These are phyloP conservation scores for Skeletonema tropicum DNA, from an alignment of 108 stramenopile genomes.

Conservation along the genomic window DNA sequence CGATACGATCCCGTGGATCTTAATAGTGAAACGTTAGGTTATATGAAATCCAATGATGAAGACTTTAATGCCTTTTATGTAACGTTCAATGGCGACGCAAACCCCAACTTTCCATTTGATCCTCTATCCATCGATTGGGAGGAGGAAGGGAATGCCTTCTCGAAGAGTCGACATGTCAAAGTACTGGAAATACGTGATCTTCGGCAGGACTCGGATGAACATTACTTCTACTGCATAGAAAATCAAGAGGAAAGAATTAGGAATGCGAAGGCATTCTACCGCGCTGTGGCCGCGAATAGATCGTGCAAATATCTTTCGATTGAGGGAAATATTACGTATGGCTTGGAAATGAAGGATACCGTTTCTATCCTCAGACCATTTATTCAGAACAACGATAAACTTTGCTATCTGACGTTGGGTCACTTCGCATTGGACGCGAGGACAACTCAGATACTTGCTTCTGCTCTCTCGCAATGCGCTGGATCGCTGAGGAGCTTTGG, in stretches of 20 bases:
- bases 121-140: constrained; percentile 10
- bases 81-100: not conserved
- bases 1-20: not conserved
- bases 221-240: not conserved
- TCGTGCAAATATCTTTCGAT: not conserved
- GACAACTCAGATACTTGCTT: constrained; percentile 8
- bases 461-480: not conserved
- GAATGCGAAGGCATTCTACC: constrained; percentile 11
- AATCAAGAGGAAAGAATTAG: not conserved
- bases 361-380: not conserved
- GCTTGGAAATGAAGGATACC: constrained; percentile 4
- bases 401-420: not conserved
- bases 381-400: not conserved
- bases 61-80: not conserved
- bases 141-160: not conserved
- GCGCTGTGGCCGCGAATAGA: not conserved
- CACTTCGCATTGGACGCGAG: not conserved
- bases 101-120: constrained; percentile 4
- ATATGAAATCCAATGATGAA: not conserved
- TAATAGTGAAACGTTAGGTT: not conserved
- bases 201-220: not conserved
- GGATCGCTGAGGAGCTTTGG: not conserved
- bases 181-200: not conserved
- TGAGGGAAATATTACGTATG: not conserved
- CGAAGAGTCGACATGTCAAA: not conserved